phyloP scores from a whole-genome alignment of 1,139 yeast species.

The Yamadazyma diddensiae region DNA sequence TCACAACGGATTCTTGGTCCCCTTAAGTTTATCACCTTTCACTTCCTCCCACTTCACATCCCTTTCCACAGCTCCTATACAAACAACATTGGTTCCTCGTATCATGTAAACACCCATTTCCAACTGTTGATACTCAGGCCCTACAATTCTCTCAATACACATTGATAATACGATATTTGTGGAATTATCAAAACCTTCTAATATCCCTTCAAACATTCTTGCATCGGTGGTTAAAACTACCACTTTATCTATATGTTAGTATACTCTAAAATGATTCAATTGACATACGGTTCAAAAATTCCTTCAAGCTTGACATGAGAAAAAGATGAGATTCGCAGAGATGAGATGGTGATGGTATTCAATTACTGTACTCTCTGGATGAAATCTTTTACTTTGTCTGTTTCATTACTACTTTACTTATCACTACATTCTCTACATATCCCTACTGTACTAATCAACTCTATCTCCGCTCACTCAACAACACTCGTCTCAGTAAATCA shows the following conservation, averaged over 20 bases:
- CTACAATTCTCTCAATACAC: slow-evolving; percentile 48
- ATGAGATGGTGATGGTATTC: no score
- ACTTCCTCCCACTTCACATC: slow-evolving; percentile 58
- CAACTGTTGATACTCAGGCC: slow-evolving; percentile 48
- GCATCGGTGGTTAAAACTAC: slow-evolving; percentile 85
- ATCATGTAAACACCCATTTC: slow-evolving; percentile 62
- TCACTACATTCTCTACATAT: no score
- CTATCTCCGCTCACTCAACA: no score
- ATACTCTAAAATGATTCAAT: slow-evolving; percentile 7
- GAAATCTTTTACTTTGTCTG: no score
- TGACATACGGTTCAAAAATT: slow-evolving; percentile 40
- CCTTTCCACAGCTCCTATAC: slow-evolving; percentile 71
- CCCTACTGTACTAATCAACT: no score
- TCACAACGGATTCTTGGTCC: slow-evolving; percentile 40
- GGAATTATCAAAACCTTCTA: slow-evolving; percentile 79
- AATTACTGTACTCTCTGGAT: no score
- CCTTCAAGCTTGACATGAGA: slow-evolving; percentile 37
- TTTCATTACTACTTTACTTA: no score
- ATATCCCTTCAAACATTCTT: slow-evolving; percentile 62
- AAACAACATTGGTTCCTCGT: slow-evolving; percentile 81
- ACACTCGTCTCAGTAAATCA: slow-evolving; percentile 4
- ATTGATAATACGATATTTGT: slow-evolving; percentile 68
- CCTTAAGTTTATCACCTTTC: slow-evolving; percentile 33
- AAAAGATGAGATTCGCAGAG: not conserved
- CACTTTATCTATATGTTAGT: slow-evolving; percentile 52